A percentile compares a stretch with the other conserved stretches of the same genome.
phyloP scores from a whole-genome alignment of 495 filamentous ascomycete genomes.

The Articulospora tetracladia region DNA sequence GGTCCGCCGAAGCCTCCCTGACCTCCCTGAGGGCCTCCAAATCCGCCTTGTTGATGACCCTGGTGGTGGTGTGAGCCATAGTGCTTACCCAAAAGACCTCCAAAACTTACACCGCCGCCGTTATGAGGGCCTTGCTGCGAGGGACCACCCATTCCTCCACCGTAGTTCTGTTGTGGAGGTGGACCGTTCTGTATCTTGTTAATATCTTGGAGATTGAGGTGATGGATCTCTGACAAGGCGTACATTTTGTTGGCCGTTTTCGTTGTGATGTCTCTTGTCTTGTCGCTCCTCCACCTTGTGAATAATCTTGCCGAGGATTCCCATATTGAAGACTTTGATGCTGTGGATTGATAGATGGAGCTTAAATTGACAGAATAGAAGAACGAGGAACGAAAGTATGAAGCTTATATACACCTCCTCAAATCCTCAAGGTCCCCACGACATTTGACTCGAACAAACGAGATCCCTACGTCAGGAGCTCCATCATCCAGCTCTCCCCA shows the following conservation, averaged over 20 bases:
- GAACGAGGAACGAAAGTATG: neutral
- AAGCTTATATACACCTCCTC: neutral
- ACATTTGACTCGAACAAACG: neutral
- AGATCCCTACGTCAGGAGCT: neutral
- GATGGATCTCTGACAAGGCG: neutral
- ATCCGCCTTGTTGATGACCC: neutral
- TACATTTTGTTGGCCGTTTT: neutral
- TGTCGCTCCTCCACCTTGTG: neutral
- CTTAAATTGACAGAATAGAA: neutral
- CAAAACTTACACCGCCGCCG: neutral
- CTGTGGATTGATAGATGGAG: neutral
- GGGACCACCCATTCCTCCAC: neutral
- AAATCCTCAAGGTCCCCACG: neutral
- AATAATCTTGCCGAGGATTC: neutral
- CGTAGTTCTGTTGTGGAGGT: neutral
- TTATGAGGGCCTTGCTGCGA: neutral
- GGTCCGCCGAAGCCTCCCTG: neutral
- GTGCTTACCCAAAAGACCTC: neutral
- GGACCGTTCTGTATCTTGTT: neutral
- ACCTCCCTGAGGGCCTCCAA: neutral
- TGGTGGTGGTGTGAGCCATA: neutral
- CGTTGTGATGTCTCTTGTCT: neutral
- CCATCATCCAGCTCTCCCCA: neutral
- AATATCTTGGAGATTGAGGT: neutral
- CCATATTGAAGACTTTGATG: neutral